phyloP scores from a whole-genome alignment of 108 stramenopile species.

The Nitzschia inconspicua region DNA sequence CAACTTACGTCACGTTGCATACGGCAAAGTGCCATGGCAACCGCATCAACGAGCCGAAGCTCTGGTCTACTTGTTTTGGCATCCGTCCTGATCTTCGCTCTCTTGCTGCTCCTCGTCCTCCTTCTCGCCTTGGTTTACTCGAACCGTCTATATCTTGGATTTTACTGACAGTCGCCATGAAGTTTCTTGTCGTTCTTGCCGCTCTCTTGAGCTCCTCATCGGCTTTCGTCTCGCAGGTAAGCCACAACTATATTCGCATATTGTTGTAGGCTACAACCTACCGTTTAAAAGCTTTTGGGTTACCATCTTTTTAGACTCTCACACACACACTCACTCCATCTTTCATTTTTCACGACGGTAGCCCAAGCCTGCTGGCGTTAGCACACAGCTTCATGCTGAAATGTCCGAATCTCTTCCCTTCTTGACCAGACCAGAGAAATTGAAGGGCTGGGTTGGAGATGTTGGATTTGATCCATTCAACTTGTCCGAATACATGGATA shows the following conservation, averaged over 20 bases:
- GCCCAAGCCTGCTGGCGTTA: constrained; percentile 17
- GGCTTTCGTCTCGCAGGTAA: constrained; percentile 55
- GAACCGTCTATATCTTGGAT: too few species aligned
- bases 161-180: constrained; percentile 56
- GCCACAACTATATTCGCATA: neutral
- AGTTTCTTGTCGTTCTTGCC: constrained; percentile 48
- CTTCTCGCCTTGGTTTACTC: too few species aligned
- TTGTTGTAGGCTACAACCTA: neutral
- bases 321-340: neutral
- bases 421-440: constrained; percentile 60
- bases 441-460: constrained; percentile 78
- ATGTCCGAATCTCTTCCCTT: constrained; percentile 87
- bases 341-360: neutral
- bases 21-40: too few species aligned
- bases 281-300: too few species aligned
- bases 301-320: neutral
- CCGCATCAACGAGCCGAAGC: too few species aligned
- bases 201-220: constrained; percentile 44
- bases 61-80: too few species aligned
- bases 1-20: too few species aligned
- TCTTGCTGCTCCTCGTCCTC: too few species aligned
- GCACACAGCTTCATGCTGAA: constrained; percentile 69
- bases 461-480: constrained; percentile 92
- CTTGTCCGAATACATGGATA: constrained; percentile 88
- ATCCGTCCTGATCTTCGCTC: too few species aligned